Evolutionary conservation across 1,284 basidiomycete genomes (phyloP).

Genomic region (Anthracocystis panici-leucophaei): DNA sequence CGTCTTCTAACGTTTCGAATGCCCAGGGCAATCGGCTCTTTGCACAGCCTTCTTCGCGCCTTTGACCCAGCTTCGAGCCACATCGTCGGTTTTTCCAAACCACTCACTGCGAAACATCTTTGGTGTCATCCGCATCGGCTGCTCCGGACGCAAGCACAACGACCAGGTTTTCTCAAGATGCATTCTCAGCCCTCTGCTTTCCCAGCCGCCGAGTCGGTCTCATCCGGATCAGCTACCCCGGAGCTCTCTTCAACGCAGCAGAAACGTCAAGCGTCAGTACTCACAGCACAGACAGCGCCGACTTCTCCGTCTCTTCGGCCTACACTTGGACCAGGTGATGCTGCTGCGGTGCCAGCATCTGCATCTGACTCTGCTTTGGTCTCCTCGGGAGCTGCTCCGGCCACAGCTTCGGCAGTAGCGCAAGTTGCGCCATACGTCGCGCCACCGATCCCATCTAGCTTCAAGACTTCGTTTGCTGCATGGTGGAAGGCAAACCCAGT

Average conservation of each 20-base stretch:
- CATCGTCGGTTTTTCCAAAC: not conserved
- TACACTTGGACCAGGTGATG: conserved; percentile 1
- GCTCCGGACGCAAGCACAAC: conserved; percentile 1
- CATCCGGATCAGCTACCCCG: conserved; percentile 8
- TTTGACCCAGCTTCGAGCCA: not conserved
- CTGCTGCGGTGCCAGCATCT: conserved; percentile 17
- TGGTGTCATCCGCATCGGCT: not conserved
- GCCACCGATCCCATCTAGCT: conserved; percentile 54
- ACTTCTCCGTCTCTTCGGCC: conserved; percentile 20
- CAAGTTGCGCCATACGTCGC: conserved; percentile 33
- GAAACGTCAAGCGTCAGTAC: conserved; percentile 31
- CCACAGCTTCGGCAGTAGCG: conserved; percentile 4
- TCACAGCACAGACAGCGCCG: conserved; percentile 32
- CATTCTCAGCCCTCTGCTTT: conserved; percentile 7
- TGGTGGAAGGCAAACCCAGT: conserved; percentile 54
- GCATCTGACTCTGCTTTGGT: conserved; percentile 32
- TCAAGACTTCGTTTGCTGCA: conserved; percentile 52
- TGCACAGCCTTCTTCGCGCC: not conserved
- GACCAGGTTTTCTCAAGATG: not conserved
- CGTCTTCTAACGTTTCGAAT: conserved; percentile 8
- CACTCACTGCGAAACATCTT: not conserved
- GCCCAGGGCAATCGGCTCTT: not conserved
- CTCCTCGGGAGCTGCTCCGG: not conserved
- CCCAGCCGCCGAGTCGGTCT: conserved; percentile 8
- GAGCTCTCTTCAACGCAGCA: conserved; percentile 19